phyloP scores from a whole-genome alignment of 2,329 filamentous ascomycete genomes.

The Fusarium sp. region DNA sequence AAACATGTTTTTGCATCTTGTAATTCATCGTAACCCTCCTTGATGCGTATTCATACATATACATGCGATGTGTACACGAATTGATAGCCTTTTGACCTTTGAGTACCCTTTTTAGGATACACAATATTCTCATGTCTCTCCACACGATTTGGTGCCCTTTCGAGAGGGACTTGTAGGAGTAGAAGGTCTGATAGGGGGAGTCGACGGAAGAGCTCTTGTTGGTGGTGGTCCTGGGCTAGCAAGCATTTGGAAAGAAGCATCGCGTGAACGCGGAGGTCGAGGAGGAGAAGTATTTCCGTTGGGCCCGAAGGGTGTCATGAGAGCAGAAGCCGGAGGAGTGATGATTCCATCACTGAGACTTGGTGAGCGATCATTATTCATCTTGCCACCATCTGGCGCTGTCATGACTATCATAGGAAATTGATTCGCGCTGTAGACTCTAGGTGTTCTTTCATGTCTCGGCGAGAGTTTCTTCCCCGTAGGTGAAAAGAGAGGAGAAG shows the following conservation, averaged over 20 bases:
- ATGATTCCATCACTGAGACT: slow-evolving; percentile 14
- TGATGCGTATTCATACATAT: slow-evolving; percentile 8
- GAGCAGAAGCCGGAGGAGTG: slow-evolving; percentile 17
- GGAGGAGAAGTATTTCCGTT: slow-evolving; percentile 23
- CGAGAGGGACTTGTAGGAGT: slow-evolving; percentile 27
- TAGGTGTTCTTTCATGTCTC: slow-evolving; percentile 45
- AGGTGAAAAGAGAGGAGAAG: slow-evolving; percentile 54
- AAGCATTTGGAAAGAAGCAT: slow-evolving; percentile 34
- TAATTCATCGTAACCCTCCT: slow-evolving; percentile 11
- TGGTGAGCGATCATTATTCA: background rate
- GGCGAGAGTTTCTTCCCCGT: slow-evolving; percentile 53
- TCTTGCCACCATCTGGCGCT: slow-evolving; percentile 18
- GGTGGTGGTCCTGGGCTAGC: slow-evolving; percentile 58
- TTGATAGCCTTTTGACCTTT: background rate
- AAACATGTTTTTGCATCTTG: slow-evolving; percentile 12
- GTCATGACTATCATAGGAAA: slow-evolving; percentile 37
- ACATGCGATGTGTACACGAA: background rate
- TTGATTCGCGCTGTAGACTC: slow-evolving; percentile 21
- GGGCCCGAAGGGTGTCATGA: background rate
- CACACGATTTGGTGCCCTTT: slow-evolving; percentile 3
- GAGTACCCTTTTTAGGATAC: too few species aligned
- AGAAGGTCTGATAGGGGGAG: slow-evolving; percentile 24
- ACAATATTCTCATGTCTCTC: background rate
- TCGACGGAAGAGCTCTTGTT: slow-evolving; percentile 52
- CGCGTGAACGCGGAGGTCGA: slow-evolving; percentile 21